These are phyloP conservation scores for Protea cynaroides DNA, from an alignment of 164 flowering plant genomes.

Conservation along the genomic window DNA sequence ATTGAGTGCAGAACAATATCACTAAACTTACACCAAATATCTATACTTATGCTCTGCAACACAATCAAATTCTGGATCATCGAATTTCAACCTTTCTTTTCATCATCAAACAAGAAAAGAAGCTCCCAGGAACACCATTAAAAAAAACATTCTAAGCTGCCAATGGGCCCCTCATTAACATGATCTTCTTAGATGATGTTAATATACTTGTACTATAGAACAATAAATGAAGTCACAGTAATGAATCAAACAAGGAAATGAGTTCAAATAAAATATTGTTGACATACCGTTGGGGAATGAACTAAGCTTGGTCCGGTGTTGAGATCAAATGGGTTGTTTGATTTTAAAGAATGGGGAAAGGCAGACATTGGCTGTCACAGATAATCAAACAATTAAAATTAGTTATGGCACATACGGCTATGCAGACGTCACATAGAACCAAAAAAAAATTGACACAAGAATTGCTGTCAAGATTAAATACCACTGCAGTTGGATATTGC, in stretches of 20 bases:
- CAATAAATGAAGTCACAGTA: background rate
- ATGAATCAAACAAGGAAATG: background rate
- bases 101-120: no score
- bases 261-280: background rate
- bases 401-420: constrained; percentile 1
- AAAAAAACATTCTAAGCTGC: background rate
- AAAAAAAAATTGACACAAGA: background rate
- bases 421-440: background rate
- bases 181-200: background rate
- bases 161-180: background rate
- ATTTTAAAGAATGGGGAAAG: constrained; percentile 38
- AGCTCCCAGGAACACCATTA: no score
- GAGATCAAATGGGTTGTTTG: constrained; percentile 86
- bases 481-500: background rate
- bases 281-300: constrained; percentile 51
- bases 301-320: constrained; percentile 36
- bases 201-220: background rate
- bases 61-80: no score
- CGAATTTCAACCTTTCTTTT: no score
- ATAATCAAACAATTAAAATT: constrained; percentile 3
- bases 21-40: no score
- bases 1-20: no score
- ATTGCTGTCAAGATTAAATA: background rate
- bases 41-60: no score
- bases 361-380: constrained; percentile 41